phyloP scores from a whole-genome alignment of 805 yeast species.

The Schwanniomyces polymorphus region DNA sequence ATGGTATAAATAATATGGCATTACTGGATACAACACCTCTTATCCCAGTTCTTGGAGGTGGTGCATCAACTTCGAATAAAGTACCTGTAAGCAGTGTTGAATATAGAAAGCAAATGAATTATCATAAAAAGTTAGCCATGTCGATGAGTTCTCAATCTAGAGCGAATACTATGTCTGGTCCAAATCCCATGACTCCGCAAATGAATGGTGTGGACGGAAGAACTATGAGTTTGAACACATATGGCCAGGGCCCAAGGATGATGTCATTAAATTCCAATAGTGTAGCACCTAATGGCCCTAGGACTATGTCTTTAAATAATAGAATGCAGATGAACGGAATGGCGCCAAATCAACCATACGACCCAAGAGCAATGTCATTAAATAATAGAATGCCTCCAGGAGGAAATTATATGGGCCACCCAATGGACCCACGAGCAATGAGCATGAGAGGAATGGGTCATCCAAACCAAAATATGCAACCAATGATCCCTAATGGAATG shows the following conservation, averaged over 20 bases:
- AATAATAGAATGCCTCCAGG: slow-evolving; percentile 15
- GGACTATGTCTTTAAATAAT: slow-evolving; percentile 19
- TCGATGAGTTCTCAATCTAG: slow-evolving; percentile 40
- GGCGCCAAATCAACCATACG: slow-evolving; percentile 2
- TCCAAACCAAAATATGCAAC: slow-evolving; percentile 7
- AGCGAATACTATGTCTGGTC: slow-evolving; percentile 41
- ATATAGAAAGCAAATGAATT: slow-evolving; percentile 69
- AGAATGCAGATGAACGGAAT: slow-evolving; percentile 14
- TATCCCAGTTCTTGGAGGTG: slow-evolving; percentile 63
- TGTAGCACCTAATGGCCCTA: slow-evolving; percentile 9
- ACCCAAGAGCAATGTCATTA: slow-evolving; percentile 9
- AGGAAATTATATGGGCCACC: slow-evolving; percentile 1
- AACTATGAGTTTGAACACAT: slow-evolving; percentile 24
- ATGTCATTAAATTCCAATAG: slow-evolving; percentile 39
- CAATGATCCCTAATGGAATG: slow-evolving; percentile 2
- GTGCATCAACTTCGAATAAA: slow-evolving; percentile 19
- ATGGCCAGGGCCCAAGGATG: slow-evolving; percentile 24
- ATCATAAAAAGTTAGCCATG: slow-evolving; percentile 59
- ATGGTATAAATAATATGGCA: slow-evolving; percentile 44
- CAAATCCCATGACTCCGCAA: slow-evolving; percentile 25
- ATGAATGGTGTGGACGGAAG: slow-evolving; percentile 20
- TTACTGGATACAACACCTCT: slow-evolving; percentile 65
- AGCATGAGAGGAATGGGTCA: slow-evolving; percentile 6
- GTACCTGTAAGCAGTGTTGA: slow-evolving; percentile 47
- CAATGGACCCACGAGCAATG: slow-evolving; percentile 14